Evolutionary conservation across 1,139 yeast genomes (phyloP).

Genomic region (Yamadazyma blattariae): DNA sequence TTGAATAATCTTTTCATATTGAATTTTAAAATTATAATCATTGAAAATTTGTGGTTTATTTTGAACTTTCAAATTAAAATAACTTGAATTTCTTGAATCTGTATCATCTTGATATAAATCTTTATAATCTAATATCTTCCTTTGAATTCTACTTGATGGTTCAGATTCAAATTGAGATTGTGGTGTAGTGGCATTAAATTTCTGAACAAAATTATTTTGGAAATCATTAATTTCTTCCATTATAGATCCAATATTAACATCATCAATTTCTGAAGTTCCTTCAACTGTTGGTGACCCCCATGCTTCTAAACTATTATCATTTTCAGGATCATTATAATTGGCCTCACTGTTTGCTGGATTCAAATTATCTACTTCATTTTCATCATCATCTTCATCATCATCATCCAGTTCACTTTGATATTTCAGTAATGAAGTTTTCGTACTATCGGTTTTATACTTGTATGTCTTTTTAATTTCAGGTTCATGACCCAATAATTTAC

Average conservation of each 20-base stretch:
- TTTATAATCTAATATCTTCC: conserved; percentile 34
- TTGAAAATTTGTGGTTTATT: conserved; percentile 6
- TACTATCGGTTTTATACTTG: conserved; percentile 2
- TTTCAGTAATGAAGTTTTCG: conserved; percentile 8
- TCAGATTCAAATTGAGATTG: conserved; percentile 5
- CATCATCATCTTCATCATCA: conserved; percentile 25
- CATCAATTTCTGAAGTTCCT: conserved; percentile 2
- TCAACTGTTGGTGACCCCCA: conserved; percentile 10
- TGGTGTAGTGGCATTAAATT: conserved; percentile 14
- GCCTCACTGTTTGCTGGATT: background rate
- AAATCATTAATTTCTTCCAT: conserved; percentile 31
- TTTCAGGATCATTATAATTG: background rate
- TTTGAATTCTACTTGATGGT: conserved; percentile 29
- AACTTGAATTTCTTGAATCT: conserved; percentile 8
- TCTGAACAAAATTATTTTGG: conserved; percentile 29
- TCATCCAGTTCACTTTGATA: conserved; percentile 31
- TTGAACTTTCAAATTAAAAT: conserved; percentile 10
- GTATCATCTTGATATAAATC: conserved; percentile 23
- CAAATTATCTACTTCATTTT: conserved; percentile 2
- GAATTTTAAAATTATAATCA: conserved; percentile 29
- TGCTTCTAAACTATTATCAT: conserved; percentile 1
- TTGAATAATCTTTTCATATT: conserved; percentile 35
- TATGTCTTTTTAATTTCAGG: background rate
- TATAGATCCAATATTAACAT: conserved; percentile 18
- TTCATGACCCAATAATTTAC: conserved; percentile 4